Evolutionary conservation across 75 land plant genomes (phyloP).

Genomic region (Cryptomeria japonica): DNA sequence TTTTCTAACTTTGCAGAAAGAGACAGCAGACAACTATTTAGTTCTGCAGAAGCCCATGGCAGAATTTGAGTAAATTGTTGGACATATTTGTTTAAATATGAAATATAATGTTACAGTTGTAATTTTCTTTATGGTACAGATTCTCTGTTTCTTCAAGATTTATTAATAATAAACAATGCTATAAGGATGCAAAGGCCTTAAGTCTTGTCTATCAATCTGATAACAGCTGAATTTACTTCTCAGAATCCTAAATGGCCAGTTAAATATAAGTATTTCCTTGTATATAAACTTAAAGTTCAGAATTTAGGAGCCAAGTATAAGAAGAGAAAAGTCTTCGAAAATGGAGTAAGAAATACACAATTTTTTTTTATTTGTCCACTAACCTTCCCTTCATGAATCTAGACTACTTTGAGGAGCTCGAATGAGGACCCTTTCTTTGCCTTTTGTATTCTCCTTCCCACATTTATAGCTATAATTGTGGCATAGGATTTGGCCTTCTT

Average conservation of each 20-base stretch:
- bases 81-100: not conserved
- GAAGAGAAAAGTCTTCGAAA: not conserved
- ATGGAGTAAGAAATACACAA: not conserved
- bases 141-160: not conserved
- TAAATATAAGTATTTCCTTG: not conserved
- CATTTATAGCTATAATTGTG: not conserved
- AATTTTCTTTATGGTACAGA: not conserved
- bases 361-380: not conserved
- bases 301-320: not conserved
- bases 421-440: not conserved
- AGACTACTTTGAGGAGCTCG: not conserved
- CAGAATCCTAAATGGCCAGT: not conserved
- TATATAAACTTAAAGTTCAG: not conserved
- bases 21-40: not conserved
- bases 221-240: not conserved
- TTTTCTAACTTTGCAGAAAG: not conserved
- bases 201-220: not conserved
- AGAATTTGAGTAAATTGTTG: not conserved
- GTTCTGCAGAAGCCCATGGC: not conserved
- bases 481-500: not conserved
- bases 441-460: not conserved
- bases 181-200: not conserved
- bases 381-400: not conserved
- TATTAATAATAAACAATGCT: not conserved
- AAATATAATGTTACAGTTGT: not conserved